Evolutionary conservation across 164 flowering plant species (phyloP), one percentile per base, ranked within the genome.

Genomic region (Echeveria elegans): DNA sequence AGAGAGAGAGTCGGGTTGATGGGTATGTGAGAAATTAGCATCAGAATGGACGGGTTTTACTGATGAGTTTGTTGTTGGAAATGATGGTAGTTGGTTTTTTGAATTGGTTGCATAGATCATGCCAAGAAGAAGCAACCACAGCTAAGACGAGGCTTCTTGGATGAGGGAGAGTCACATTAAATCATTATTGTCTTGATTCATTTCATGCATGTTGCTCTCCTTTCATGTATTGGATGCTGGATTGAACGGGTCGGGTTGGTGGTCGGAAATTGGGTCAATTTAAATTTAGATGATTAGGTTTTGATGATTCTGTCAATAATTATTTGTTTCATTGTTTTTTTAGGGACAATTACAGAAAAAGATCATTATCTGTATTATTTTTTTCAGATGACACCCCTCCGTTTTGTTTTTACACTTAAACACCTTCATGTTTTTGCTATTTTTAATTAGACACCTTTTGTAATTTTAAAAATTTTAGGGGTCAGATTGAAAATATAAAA

Each of bases 71-170:
- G 37, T 34, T 34, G 37, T 7, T 34, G 7, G 7, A 34, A 34
- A 7, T 34, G 37, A 7, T 34, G 37, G 37, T 34, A 7, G 37
- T 34, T 34, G 5, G 3, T 34, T 34, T 34, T 34, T 34, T 34
- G 37, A 34, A 34, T 45, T 45, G 50, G 19, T 45, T 45, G 50
- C 50, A 45, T 16, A 45, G 50, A 45, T 45, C 50, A 16, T 45
- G 50, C 50, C 50, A 34, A 34, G 37, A 50, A 50, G 56, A 50
- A 50, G 28, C 28, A 50, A 50, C 56, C 26, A 50, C 56, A 50
- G 56, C 56, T 53, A 53, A 24, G 60, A 53, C 60, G 26, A 9
- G 31, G 23, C 60, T 53, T 53, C 31, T 53, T 53, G 60, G 31
- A 8, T 26, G 31, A 53, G 31, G 31, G 18, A 53, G 30, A 24